Evolutionary conservation across 1,284 basidiomycete species (phyloP).

Genomic region (Phenoliferia sp.): DNA sequence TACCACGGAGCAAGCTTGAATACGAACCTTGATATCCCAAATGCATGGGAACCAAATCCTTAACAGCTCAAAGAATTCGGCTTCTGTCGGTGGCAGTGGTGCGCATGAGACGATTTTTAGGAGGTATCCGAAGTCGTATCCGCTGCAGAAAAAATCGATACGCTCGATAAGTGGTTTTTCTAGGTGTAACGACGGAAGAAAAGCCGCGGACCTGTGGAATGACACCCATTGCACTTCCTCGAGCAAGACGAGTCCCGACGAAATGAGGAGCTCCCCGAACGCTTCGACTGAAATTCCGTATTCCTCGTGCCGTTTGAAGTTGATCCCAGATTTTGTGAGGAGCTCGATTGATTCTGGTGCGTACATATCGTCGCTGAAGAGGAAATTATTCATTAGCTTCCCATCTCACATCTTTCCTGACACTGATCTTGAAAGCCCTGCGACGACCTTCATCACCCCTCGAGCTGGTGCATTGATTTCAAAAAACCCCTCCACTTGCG

Average conservation of each 20-base stretch:
- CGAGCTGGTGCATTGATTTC: too few species aligned
- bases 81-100: conserved; percentile 82
- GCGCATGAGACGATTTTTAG: conserved; percentile 88
- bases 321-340: conserved; percentile 89
- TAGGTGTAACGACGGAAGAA: neutral
- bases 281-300: conserved; percentile 88
- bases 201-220: conserved; percentile 91
- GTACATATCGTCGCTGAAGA: conserved; percentile 86
- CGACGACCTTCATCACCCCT: too few species aligned
- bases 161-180: neutral
- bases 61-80: conserved; percentile 83
- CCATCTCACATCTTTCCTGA: too few species aligned
- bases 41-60: conserved; percentile 93
- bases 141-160: conserved; percentile 51
- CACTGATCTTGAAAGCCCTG: too few species aligned
- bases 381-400: too few species aligned
- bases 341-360: conserved; percentile 94
- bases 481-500: too few species aligned
- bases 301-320: conserved; percentile 88
- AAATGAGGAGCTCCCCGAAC: conserved; percentile 96
- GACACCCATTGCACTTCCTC: conserved; percentile 95
- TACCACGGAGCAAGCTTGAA: neutral
- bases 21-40: conserved; percentile 73
- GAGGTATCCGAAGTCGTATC: conserved; percentile 98
- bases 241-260: conserved; percentile 84